Base-by-base conservation (phyloP, 2,329 filamentous ascomycete species). In the Lachnellula occidentalis region DNA sequence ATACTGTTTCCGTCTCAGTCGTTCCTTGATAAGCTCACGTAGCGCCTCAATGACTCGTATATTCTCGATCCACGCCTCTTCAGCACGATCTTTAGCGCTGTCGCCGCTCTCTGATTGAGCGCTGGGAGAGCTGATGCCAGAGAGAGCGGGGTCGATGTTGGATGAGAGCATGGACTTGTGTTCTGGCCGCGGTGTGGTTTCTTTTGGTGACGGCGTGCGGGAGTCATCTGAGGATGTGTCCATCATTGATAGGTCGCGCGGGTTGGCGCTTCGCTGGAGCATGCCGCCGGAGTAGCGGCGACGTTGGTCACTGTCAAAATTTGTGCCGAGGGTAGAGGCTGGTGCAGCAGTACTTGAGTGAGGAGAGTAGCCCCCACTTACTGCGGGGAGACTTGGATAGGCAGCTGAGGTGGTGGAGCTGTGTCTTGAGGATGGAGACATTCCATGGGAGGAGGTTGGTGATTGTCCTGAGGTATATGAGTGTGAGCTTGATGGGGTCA, bases 401-500 rank as follows among this genome's bases (percentile, higher is more conserved):
- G 88, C 81, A 65, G 82, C 80, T 45, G 81, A 81, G 36, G 71
- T 69, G 5, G 78, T 79, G 1, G 80, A 80, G 64, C 77, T 79
- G 67, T 85, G 81, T 52, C 85, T 80, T 21, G 66, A 81, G 45
- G 80, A 77, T 1, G 86, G 86, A 49, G 86, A 88, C 69, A 90
- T 78, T 67, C 79, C 85, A 55, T 74, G 73, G 2, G 86, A 89
- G 27, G 85, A 83, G 61, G 77, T 80, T 2, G 88, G 88, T 6
- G 88, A 92, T 69, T 91, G 87, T 47, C 85, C 85, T 11, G 88
- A 90, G 39, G 83, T 85, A 73, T 91, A 91, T 0, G 88, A 91
- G 67, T 90, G 78, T 53, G 83, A 80, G 69, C 85, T 89, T 11
- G 86, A 88, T 0, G 87, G 88, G 2, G 88, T 92, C 59, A 90